phyloP scores from a whole-genome alignment of 1,284 basidiomycete genomes.

The Retiboletus flavoniger region DNA sequence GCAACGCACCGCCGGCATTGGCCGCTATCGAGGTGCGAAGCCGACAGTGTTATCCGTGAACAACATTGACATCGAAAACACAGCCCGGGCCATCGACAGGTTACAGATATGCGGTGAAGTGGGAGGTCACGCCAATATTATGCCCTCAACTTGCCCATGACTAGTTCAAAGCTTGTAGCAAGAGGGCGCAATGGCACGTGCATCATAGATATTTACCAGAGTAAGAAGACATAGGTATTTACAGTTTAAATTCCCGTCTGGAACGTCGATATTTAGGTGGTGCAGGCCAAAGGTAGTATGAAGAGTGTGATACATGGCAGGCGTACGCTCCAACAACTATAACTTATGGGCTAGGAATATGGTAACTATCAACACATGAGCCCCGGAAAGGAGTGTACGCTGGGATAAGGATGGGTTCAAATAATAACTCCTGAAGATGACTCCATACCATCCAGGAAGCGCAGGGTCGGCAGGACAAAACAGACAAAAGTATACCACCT shows the following conservation, averaged over 20 bases:
- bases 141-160: too few relatives aligned
- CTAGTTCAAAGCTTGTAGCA: too few relatives aligned
- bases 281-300: slow-evolving; percentile 1
- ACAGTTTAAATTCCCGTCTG: neutral
- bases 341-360: slow-evolving; percentile 20
- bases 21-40: too few relatives aligned
- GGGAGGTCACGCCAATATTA: too few relatives aligned
- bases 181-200: neutral
- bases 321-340: slow-evolving; percentile 9
- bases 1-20: too few relatives aligned
- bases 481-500: neutral
- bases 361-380: neutral
- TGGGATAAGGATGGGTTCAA: neutral
- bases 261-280: slow-evolving; percentile 5
- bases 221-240: slow-evolving; percentile 4
- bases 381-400: slow-evolving; percentile 3
- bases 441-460: neutral
- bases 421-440: neutral
- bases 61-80: too few relatives aligned
- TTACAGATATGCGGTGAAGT: too few relatives aligned
- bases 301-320: slow-evolving; percentile 15
- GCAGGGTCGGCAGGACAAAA: neutral
- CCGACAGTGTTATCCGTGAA: too few relatives aligned
- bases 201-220: neutral
- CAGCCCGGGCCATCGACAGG: too few relatives aligned